A percentile compares a stretch with the other conserved stretches of the same genome.
phyloP scores from a whole-genome alignment of 768 basidiomycete genomes.

The Amanita exitialis region DNA sequence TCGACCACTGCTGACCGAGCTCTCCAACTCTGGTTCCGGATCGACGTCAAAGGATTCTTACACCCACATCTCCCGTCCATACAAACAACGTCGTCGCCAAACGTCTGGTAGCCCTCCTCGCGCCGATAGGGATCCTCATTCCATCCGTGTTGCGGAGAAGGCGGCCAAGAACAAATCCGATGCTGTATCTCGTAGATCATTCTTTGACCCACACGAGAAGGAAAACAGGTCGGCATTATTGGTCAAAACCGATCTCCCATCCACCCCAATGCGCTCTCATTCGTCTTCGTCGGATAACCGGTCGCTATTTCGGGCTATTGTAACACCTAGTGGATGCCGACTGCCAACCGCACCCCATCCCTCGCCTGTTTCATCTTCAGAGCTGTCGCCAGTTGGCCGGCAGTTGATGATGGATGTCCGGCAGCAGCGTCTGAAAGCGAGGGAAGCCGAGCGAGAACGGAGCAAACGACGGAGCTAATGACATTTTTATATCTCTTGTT shows the following conservation, averaged over 20 bases:
- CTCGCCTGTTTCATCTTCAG: slow-evolving; percentile 64
- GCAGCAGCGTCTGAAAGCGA: slow-evolving; percentile 30
- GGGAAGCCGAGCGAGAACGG: slow-evolving; percentile 23
- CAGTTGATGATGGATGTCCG: slow-evolving; percentile 62
- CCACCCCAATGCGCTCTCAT: slow-evolving; percentile 35
- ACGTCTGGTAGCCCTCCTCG: slow-evolving; percentile 13
- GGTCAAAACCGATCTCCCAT: slow-evolving; percentile 28
- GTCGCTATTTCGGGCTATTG: slow-evolving; percentile 26
- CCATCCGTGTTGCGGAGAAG: slow-evolving; percentile 12
- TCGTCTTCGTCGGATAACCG: slow-evolving; percentile 19
- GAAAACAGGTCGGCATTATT: slow-evolving; percentile 28
- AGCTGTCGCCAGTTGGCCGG: slow-evolving; percentile 58
- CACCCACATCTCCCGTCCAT: slow-evolving; percentile 20
- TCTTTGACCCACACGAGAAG: slow-evolving; percentile 18
- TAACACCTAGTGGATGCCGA: slow-evolving; percentile 35
- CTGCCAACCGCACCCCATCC: slow-evolving; percentile 32
- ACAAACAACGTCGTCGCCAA: slow-evolving; percentile 14
- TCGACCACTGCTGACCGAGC: slow-evolving; percentile 19
- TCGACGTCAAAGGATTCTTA: slow-evolving; percentile 9
- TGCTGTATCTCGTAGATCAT: slow-evolving; percentile 6
- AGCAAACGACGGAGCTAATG: slow-evolving; percentile 10
- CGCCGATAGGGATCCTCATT: slow-evolving; percentile 8
- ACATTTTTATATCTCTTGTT: not conserved
- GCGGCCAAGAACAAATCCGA: slow-evolving; percentile 9
- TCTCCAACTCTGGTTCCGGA: slow-evolving; percentile 12